Evolutionary conservation across 1,139 yeast genomes (phyloP), one percentile per base, ranked within the genome.

Genomic region (Kluyveromyces marxianus): DNA sequence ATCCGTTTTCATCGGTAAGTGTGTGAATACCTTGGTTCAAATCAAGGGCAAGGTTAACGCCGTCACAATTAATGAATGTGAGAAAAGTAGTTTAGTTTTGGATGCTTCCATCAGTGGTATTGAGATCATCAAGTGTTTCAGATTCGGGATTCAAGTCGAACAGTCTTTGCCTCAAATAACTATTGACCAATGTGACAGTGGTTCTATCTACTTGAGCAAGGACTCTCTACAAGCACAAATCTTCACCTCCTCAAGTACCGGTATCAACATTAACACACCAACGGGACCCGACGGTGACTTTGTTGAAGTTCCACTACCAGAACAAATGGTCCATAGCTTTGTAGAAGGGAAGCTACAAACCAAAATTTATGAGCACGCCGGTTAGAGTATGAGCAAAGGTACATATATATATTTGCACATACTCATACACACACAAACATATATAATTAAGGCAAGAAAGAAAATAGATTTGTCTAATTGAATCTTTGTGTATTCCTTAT

Each of bases 31-130:
- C 41, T 82, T 96, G 8, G 69, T 94, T 48, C 94, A 86, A 64
- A 72, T 94, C 61, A 83, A 80, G 66, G 98, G 98, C 51, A 92
- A 92, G 65, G 89, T 89, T 48, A 90, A 89, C 59, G 95, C 96
- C 0, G 77, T 94, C 46, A 79, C 96, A 1, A 62, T 92, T 50
- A 83, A 86, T 51, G 83, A 83, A 48, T 81, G 95, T 60, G 70
- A 70, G 37, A 80, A 79, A 52, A 74, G 81, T 39, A 96, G 90
- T 10, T 71, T 94, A 37, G 83, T 92, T 36, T 76, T 88, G 35
- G 97, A 92, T 51, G 77, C 85, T 29, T 78, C 89, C 55, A 87
- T 94, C 45, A 83, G 96, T 4, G 94, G 96, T 37, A 74, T 92
- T 46, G 97, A 92, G 54, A 70, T 90, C 48, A 88, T 92, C 67